A percentile compares a stretch with the other conserved stretches of the same genome.
These are phyloP conservation scores for Leccinum arenicola DNA, from an alignment of 768 basidiomycete genomes.

Conservation along the genomic window DNA sequence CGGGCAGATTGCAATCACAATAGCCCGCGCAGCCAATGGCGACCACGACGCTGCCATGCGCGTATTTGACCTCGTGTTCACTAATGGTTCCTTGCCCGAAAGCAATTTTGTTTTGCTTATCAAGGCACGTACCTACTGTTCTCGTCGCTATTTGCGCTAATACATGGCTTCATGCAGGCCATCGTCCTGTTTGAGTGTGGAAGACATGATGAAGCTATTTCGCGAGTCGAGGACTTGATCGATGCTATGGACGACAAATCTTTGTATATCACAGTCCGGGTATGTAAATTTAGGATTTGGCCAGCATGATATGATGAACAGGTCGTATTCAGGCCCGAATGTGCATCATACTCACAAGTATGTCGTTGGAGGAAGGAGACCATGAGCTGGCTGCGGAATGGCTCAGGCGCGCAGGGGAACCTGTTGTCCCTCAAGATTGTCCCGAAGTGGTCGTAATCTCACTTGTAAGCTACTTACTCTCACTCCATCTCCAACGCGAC, in stretches of 20 bases:
- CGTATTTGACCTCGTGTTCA: constrained; percentile 11
- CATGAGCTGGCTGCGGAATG: background rate
- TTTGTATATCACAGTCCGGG: background rate
- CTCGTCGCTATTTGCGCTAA: accelerated
- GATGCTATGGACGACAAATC: background rate
- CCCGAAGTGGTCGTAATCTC: constrained; percentile 4
- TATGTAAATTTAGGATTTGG: background rate
- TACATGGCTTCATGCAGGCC: background rate
- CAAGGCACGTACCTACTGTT: background rate
- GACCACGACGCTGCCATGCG: constrained; percentile 1
- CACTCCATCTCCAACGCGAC: background rate
- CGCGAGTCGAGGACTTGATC: constrained; percentile 2
- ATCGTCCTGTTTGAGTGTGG: constrained; percentile 7
- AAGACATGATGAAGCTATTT: background rate
- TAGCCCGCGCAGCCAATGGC: background rate
- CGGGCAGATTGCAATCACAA: constrained; percentile 6
- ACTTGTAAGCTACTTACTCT: background rate
- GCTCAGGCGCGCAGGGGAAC: too few relatives aligned
- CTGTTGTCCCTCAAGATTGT: background rate
- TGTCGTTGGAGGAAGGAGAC: background rate
- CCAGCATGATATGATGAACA: background rate
- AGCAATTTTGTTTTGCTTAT: constrained; percentile 8
- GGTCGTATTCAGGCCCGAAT: constrained; percentile 4
- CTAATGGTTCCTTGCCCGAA: background rate
- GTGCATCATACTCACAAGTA: background rate